A percentile compares a stretch with the other conserved stretches of the same genome.
Evolutionary conservation across 2,329 filamentous ascomycete genomes (phyloP).

Genomic region (Aspergillus pseudonomiae): DNA sequence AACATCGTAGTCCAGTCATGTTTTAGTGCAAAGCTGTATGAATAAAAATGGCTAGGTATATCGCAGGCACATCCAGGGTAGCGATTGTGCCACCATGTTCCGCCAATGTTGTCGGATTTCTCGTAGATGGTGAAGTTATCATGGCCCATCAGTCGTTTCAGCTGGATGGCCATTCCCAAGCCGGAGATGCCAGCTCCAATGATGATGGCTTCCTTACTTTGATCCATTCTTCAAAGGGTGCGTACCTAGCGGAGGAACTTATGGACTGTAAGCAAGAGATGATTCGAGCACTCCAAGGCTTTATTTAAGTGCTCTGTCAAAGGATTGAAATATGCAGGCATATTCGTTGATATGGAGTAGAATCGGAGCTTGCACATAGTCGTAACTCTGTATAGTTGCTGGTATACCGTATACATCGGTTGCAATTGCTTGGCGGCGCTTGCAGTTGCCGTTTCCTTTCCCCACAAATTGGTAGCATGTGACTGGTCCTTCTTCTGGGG

Average conservation of each 20-base stretch:
- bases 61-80: constrained; percentile 5
- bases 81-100: not conserved
- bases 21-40: not conserved
- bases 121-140: constrained; percentile 5
- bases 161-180: constrained; percentile 5
- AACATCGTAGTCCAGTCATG: not conserved
- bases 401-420: too few relatives aligned
- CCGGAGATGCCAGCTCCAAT: constrained; percentile 6
- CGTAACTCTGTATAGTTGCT: too few relatives aligned
- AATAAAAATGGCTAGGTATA: not conserved
- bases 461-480: not conserved
- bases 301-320: not conserved
- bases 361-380: too few relatives aligned
- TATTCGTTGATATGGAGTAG: not conserved
- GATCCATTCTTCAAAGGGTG: not conserved
- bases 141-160: constrained; percentile 2
- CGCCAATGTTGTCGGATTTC: not conserved
- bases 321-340: not conserved
- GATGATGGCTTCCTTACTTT: constrained; percentile 6
- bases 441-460: not conserved
- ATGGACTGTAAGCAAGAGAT: not conserved
- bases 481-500: not conserved
- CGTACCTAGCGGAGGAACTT: not conserved
- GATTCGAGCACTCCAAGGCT: not conserved
- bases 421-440: not conserved